phyloP scores from a whole-genome alignment of 495 filamentous ascomycete genomes.

The Penicillium flavigenum region DNA sequence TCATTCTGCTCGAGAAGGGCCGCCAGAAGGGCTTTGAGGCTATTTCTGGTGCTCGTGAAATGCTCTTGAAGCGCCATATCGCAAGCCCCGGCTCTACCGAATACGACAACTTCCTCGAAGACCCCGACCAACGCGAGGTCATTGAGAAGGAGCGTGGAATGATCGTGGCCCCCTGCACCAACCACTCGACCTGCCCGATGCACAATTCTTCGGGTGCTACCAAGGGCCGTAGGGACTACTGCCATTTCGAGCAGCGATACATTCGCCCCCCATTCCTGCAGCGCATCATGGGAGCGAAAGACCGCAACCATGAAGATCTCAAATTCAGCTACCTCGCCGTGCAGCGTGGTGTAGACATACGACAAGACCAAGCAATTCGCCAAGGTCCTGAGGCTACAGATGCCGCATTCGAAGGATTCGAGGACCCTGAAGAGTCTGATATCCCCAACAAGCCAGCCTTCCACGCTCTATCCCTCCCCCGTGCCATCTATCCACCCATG shows the following conservation, averaged over 20 bases:
- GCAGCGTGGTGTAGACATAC: slow-evolving; percentile 67
- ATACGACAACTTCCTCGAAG: slow-evolving; percentile 41
- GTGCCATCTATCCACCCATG: slow-evolving; percentile 72
- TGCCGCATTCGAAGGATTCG: slow-evolving; percentile 52
- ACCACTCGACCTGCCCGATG: slow-evolving; percentile 86
- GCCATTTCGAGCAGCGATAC: slow-evolving; percentile 86
- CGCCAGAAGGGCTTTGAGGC: slow-evolving; percentile 89
- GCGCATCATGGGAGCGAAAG: slow-evolving; percentile 64
- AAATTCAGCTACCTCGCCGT: slow-evolving; percentile 85
- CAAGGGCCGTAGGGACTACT: slow-evolving; percentile 79
- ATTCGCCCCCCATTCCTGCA: slow-evolving; percentile 82
- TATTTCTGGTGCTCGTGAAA: slow-evolving; percentile 75
- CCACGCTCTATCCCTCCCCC: slow-evolving; percentile 70
- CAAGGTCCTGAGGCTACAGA: slow-evolving; percentile 48
- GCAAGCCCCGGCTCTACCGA: slow-evolving; percentile 58
- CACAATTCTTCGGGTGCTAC: slow-evolving; percentile 67
- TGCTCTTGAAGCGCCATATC: slow-evolving; percentile 74
- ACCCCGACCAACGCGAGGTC: slow-evolving; percentile 33
- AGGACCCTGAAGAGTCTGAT: slow-evolving; percentile 29
- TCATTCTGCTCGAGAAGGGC: slow-evolving; percentile 90
- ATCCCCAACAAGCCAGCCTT: slow-evolving; percentile 25
- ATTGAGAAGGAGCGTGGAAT: slow-evolving; percentile 70
- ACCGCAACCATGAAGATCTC: slow-evolving; percentile 86
- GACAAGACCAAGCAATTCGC: slow-evolving; percentile 37
- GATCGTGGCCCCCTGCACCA: slow-evolving; percentile 96